phyloP scores from a whole-genome alignment of 257 asterid species.

The Solanum tacnaense region DNA sequence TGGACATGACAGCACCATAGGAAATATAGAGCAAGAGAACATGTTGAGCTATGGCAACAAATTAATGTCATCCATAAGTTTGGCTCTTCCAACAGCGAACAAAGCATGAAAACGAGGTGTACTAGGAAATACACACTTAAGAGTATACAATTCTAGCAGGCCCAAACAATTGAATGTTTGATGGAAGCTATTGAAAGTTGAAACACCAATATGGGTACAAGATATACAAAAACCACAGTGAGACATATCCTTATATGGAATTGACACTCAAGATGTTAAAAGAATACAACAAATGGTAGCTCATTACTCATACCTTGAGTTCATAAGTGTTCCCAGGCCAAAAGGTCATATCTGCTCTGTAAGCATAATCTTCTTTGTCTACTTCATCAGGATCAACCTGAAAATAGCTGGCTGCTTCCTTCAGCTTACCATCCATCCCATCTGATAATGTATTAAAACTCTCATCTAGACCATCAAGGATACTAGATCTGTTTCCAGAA shows the following conservation, averaged over 20 bases:
- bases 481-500: conserved; percentile 12
- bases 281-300: neutral
- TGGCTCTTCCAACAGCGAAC: neutral
- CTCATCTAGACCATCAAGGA: conserved; percentile 30
- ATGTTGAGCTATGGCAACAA: neutral
- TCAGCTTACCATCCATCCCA: conserved; percentile 50
- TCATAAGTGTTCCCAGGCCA: conserved; percentile 44
- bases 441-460: conserved; percentile 32
- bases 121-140: neutral
- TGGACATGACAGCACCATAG: conserved; percentile 3
- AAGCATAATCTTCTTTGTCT: conserved; percentile 39
- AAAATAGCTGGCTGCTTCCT: conserved; percentile 61
- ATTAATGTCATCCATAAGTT: neutral
- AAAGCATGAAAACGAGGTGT: neutral
- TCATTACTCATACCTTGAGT: conserved; percentile 39
- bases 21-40: neutral
- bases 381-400: conserved; percentile 55
- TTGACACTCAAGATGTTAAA: neutral
- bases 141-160: neutral
- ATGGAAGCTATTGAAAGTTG: neutral
- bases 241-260: neutral
- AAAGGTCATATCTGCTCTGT: conserved; percentile 65
- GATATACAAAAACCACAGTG: neutral
- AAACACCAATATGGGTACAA: neutral
- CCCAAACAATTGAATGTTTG: neutral